Evolutionary conservation across 2,329 filamentous ascomycete genomes (phyloP), one percentile per base, ranked within the genome.

Genomic region (Cladosporium velox): DNA sequence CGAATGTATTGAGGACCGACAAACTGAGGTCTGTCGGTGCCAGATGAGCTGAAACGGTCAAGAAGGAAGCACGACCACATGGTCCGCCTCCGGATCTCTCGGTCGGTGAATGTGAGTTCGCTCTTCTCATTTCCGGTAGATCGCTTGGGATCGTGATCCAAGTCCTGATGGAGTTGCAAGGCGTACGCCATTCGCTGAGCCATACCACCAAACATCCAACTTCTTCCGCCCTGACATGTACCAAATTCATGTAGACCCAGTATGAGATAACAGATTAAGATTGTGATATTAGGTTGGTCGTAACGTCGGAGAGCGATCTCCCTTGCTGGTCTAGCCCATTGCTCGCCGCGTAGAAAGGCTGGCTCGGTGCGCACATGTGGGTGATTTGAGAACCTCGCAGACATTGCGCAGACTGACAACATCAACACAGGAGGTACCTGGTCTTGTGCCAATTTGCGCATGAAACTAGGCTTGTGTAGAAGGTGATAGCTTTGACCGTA

Each of bases 21-120:
- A 71, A 97, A 97, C 63, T 92, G 91, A 24, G 95, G 95, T 44
- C 94, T 86, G 73, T 97, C 93, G 2, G 92, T 96, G 1, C 95
- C 94, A 1, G 93, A 97, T 0, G 94, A 97, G 78, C 96, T 97
- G 82, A 97, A 97, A 0, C 94, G 88, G 76, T 99, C 95, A 93
- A 98, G 97, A 65, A 97, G 79, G 74, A 97, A 97, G 76, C 94
- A 98, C 14, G 93, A 91, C 95, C 95, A 99, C 94, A 99, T 98
- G 2, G 93, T 95, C 65, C 95, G 87, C 71, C 95, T 84, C 67
- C 95, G 87, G 64, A 98, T 97, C 77, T 99, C 95, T 32, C 92
- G 90, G 77, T 98, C 95, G 18, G 93, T 92, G 71, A 95, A 95
- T 75, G 92, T 97, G 52, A 77, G 74, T n/a, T 74, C 73, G 18